A percentile compares a stretch with the other conserved stretches of the same genome.
Evolutionary conservation across 2,329 filamentous ascomycete genomes (phyloP).

Genomic region (Pseudopyricularia javanii): DNA sequence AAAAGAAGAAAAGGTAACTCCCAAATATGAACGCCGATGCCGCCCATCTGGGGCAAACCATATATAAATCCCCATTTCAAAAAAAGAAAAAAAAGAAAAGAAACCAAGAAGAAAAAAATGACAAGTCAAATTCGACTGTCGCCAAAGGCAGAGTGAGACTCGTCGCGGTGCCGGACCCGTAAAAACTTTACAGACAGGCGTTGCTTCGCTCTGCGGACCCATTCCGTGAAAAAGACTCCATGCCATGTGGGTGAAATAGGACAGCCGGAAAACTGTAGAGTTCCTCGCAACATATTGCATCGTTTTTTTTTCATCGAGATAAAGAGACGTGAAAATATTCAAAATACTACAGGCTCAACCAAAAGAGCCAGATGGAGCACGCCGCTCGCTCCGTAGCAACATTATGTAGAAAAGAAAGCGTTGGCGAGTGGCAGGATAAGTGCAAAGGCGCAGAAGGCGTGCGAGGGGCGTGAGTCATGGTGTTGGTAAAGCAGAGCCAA

Average conservation of each 20-base stretch:
- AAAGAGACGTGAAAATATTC: neutral
- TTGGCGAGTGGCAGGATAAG: no score
- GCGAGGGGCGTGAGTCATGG: neutral
- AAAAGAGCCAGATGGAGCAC: neutral
- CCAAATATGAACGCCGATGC: neutral
- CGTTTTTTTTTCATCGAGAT: neutral
- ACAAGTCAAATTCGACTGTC: neutral
- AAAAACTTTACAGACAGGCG: neutral
- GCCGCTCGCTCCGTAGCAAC: no score
- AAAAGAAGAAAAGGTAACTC: neutral
- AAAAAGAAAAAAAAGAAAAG: slow-evolving; percentile 2
- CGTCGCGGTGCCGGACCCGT: neutral
- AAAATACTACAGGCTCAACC: neutral
- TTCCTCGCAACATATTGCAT: neutral
- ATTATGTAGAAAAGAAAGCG: neutral
- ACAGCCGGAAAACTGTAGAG: no score
- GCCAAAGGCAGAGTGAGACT: neutral
- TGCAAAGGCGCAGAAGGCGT: no score
- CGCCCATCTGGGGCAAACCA: neutral
- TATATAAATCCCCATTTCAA: neutral
- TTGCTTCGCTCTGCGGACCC: neutral
- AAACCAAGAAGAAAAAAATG: neutral
- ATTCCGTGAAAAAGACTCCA: neutral
- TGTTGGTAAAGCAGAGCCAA: neutral
- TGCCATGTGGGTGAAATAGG: no score